Percentiles rank a stretch among this genome's conserved stretches.
These are phyloP conservation scores for Dictyostelium firmibasis DNA, from an alignment of 78 protist species.

Conservation along the genomic window DNA sequence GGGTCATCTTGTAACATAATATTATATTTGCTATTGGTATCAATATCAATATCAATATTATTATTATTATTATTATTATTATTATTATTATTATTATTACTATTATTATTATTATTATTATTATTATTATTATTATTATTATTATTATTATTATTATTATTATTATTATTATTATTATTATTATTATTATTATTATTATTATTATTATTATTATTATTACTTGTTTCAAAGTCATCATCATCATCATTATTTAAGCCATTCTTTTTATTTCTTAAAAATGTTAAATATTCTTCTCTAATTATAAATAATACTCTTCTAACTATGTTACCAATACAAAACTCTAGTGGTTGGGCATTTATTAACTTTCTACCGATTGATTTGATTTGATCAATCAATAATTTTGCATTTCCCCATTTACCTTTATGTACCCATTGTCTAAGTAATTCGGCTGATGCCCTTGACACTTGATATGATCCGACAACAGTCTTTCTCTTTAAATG, in stretches of 20 bases:
- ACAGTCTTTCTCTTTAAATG: constrained; percentile 59
- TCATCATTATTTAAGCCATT: background rate
- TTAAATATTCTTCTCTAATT: constrained; percentile 78
- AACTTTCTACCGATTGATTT: constrained; percentile 51
- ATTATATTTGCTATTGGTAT: no score
- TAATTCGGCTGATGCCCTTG: constrained; percentile 56
- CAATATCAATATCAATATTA: no score
- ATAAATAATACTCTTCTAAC: constrained; percentile 77
- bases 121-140: background rate
- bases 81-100: no score
- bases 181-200: background rate
- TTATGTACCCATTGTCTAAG: constrained; percentile 58
- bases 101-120: background rate
- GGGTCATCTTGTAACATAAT: background rate
- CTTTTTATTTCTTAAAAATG: background rate
- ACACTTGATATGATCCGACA: constrained; percentile 70
- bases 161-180: background rate
- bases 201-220: background rate
- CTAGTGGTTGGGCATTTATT: constrained; percentile 84
- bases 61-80: no score
- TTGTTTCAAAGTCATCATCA: background rate
- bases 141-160: background rate
- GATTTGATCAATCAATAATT: constrained; percentile 56
- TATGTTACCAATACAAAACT: constrained; percentile 83
- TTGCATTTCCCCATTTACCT: constrained; percentile 44